phyloP scores from a whole-genome alignment of 1,284 basidiomycete species.

The Ganoderma resinaceum region DNA sequence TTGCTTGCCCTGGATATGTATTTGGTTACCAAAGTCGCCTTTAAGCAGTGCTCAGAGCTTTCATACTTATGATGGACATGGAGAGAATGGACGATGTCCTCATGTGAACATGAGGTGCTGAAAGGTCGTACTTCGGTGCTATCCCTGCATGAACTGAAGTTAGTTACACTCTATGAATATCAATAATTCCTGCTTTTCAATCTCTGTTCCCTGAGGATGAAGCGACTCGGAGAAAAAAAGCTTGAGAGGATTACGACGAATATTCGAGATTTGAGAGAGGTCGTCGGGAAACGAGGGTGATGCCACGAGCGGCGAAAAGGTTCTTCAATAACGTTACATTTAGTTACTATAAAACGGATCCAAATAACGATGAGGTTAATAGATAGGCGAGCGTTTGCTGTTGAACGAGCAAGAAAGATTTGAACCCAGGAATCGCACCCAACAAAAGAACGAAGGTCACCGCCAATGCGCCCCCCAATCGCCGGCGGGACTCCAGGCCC shows the following conservation, averaged over 20 bases:
- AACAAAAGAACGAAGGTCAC: neutral
- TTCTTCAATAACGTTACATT: neutral
- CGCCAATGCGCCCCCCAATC: neutral
- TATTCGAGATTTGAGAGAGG: neutral
- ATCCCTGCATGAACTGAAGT: neutral
- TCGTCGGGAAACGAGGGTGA: neutral
- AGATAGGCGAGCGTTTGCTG: neutral
- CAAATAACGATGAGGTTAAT: neutral
- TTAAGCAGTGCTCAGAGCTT: neutral
- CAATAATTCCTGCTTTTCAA: neutral
- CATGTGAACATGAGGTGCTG: neutral
- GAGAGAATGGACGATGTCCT: neutral
- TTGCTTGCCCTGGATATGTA: neutral
- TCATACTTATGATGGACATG: neutral
- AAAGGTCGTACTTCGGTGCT: neutral
- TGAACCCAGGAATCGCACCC: neutral
- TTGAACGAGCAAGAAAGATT: neutral
- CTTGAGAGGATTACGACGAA: neutral
- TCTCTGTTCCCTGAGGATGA: neutral
- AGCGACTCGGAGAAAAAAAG: neutral
- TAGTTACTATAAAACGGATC: neutral
- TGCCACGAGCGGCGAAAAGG: neutral
- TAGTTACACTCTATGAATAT: neutral
- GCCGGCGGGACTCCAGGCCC: slow-evolving; percentile 17
- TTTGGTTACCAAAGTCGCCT: neutral